Percentiles rank a stretch among this genome's conserved stretches.
phyloP scores from a whole-genome alignment of 345 rosid genomes.

The Pistacia atlantica region DNA sequence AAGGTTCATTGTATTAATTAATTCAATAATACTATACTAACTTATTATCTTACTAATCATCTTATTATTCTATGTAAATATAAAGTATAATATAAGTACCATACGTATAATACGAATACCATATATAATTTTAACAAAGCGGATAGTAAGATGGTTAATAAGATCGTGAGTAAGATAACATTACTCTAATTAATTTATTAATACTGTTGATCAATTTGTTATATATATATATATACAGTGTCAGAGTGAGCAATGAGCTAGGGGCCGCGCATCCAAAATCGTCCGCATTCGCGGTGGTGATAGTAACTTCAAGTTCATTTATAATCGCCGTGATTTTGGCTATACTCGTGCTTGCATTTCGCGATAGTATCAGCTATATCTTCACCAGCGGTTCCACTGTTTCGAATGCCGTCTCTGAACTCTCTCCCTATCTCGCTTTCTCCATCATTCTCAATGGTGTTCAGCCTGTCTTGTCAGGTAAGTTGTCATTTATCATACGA shows the following conservation, averaged over 20 bases:
- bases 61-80: too few species aligned
- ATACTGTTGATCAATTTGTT: neutral
- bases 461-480: conserved; percentile 74
- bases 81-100: too few species aligned
- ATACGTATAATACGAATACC: too few species aligned
- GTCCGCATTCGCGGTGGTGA: conserved; percentile 45
- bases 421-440: conserved; percentile 52
- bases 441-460: conserved; percentile 60
- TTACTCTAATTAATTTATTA: too few species aligned
- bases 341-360: conserved; percentile 34
- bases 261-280: conserved; percentile 66
- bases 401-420: conserved; percentile 59
- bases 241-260: conserved; percentile 64
- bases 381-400: conserved; percentile 55
- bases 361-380: conserved; percentile 48
- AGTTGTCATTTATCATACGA: neutral
- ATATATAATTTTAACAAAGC: too few species aligned
- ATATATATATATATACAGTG: conserved; percentile 29
- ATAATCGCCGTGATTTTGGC: conserved; percentile 42
- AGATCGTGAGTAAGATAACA: too few species aligned
- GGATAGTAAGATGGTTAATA: too few species aligned
- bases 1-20: neutral
- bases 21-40: too few species aligned
- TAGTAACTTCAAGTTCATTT: conserved; percentile 49
- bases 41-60: too few species aligned